Percentiles rank a stretch among this genome's conserved stretches.
Evolutionary conservation across 306 rosid species (phyloP).

Genomic region (Malus sylvestris): DNA sequence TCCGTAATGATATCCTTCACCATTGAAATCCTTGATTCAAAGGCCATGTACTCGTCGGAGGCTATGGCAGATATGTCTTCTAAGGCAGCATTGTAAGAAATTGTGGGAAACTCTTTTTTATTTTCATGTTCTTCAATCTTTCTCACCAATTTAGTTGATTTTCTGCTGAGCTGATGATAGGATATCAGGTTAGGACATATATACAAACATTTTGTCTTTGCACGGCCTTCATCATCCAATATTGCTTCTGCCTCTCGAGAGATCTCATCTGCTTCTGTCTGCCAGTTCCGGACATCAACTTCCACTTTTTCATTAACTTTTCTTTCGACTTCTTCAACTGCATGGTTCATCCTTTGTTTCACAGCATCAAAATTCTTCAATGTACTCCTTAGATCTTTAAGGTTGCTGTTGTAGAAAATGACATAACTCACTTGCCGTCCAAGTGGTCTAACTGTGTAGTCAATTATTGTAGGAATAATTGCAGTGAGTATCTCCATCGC

Average conservation of each 20-base stretch:
- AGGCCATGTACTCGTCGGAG: no score
- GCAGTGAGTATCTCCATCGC: no score
- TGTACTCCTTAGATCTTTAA: background rate
- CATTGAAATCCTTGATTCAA: no score
- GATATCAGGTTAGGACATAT: background rate
- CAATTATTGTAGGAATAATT: background rate
- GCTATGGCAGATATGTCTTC: no score
- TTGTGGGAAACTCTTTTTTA: no score
- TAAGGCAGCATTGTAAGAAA: no score
- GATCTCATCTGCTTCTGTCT: background rate
- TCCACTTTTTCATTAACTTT: background rate
- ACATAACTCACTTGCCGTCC: constrained; percentile 16
- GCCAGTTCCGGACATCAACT: no score
- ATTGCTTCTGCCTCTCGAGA: background rate
- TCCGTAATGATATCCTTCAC: no score
- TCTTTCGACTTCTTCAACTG: constrained; percentile 8
- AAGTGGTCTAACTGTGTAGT: constrained; percentile 6
- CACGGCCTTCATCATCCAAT: background rate
- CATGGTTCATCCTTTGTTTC: constrained; percentile 3
- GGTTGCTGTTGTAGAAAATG: constrained; percentile 1
- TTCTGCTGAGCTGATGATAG: background rate
- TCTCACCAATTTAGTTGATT: background rate
- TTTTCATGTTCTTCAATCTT: no score
- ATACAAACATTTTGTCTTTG: background rate
- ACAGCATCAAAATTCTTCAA: background rate